Percentiles rank a stretch among this genome's conserved stretches.
Evolutionary conservation across 2,329 filamentous ascomycete species (phyloP).

Genomic region (Arthrobotrys sphaeroides): DNA sequence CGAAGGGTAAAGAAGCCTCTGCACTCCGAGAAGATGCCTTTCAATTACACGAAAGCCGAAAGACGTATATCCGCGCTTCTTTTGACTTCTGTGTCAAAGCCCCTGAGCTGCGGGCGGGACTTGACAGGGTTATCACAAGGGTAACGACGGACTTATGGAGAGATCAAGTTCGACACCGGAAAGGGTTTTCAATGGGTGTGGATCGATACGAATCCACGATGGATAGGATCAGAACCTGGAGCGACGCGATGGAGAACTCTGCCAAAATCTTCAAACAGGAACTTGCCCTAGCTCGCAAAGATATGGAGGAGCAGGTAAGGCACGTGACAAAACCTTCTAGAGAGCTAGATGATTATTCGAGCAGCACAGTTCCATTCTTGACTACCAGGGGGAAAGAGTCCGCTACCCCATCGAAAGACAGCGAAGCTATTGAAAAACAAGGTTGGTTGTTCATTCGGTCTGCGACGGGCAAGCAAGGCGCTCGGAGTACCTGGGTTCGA

Average conservation of each 20-base stretch:
- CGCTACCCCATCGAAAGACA: conserved; percentile 43
- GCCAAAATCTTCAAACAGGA: conserved; percentile 85
- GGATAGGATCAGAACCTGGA: conserved; percentile 91
- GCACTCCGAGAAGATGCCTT: conserved; percentile 94
- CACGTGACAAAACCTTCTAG: conserved; percentile 79
- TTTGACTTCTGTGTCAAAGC: conserved; percentile 92
- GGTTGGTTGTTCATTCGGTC: conserved; percentile 90
- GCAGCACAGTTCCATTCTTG: conserved; percentile 87
- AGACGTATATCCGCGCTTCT: conserved; percentile 87
- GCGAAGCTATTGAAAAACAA: conserved; percentile 77
- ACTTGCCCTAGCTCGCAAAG: conserved; percentile 78
- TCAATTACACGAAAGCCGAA: conserved; percentile 89
- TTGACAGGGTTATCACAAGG: conserved; percentile 86
- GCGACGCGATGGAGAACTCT: conserved; percentile 90
- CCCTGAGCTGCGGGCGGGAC: conserved; percentile 81
- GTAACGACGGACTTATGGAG: conserved; percentile 88
- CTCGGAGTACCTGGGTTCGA: conserved; percentile 85
- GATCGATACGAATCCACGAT: conserved; percentile 79
- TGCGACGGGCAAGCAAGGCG: conserved; percentile 80
- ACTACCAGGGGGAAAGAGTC: conserved; percentile 51
- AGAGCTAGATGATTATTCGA: conserved; percentile 90
- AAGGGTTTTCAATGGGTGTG: conserved; percentile 71
- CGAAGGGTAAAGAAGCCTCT: conserved; percentile 92
- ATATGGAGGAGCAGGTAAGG: conserved; percentile 82
- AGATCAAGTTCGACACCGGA: conserved; percentile 78